These are phyloP conservation scores for Groenewaldozyma salmanticensis DNA, from an alignment of 805 yeast species.

Conservation along the genomic window DNA sequence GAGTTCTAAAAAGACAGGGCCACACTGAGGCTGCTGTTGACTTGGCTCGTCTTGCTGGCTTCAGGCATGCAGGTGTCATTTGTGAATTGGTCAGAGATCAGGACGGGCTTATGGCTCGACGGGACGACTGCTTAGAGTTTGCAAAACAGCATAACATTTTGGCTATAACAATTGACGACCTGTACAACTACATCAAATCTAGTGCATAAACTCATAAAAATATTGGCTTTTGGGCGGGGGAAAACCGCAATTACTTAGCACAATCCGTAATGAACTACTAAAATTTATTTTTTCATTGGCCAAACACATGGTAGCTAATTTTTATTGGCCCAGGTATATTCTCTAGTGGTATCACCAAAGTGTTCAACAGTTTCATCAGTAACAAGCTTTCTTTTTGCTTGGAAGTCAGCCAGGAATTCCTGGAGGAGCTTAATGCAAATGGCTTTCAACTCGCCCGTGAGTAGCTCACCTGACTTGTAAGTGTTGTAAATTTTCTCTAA, in stretches of 20 bases:
- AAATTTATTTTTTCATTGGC: background rate
- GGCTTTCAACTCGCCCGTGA: conserved; percentile 91
- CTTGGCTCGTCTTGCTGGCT: conserved; percentile 63
- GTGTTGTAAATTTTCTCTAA: conserved; percentile 50
- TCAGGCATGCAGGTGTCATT: conserved; percentile 81
- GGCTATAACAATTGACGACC: conserved; percentile 67
- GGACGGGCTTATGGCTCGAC: conserved; percentile 93
- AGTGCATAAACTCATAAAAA: conserved; percentile 1
- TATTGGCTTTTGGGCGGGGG: no score
- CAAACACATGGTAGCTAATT: background rate
- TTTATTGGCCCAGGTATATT: conserved; percentile 56
- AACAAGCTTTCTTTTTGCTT: conserved; percentile 60
- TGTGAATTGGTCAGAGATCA: conserved; percentile 89
- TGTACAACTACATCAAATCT: conserved; percentile 42
- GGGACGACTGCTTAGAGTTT: conserved; percentile 73
- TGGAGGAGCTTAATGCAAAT: conserved; percentile 73
- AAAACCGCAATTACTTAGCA: no score
- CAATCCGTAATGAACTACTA: background rate
- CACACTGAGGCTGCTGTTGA: conserved; percentile 98
- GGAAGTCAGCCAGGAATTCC: conserved; percentile 72
- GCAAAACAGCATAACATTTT: conserved; percentile 52
- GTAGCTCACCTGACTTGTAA: conserved; percentile 70
- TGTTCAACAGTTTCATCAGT: conserved; percentile 49
- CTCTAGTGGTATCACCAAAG: conserved; percentile 64
- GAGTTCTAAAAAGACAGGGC: conserved; percentile 74